Base-by-base conservation (phyloP, 345 rosid genomes). In the Cardamine chenopodiifolia region DNA sequence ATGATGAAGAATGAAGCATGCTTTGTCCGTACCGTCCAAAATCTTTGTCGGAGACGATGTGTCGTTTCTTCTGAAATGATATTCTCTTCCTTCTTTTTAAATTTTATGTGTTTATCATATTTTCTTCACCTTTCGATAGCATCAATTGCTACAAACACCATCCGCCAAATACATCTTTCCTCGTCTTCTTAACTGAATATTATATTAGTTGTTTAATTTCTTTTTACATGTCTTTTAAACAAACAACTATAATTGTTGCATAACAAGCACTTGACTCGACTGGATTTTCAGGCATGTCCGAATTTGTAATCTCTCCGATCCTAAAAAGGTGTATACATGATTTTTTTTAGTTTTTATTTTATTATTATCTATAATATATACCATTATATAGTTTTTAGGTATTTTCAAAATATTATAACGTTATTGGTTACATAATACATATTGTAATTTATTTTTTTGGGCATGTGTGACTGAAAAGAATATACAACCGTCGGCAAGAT, bases 41-140 rank as follows among this genome's bases (percentile, higher is more conserved):
- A 81, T 84, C 87, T 82, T 86, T 90, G 88, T 86, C 83, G 86
- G 86, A 65, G 81, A 65, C 79, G 64, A 70, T 52, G 66, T 18
- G 82, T 85, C 87, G 86, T 64, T 74, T 79, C 85, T 61, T 62
- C 4, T 8, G 35, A 63, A 39, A 52, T 53, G 54, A 39, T 67
- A 37, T 74, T 57, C 73, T n/a, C 26, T 23, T 22, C 22, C 62
- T 13, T 12, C 53, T 62, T 52, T 49, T 22, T 48, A 32, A 37
- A 64, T 28, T 26, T 62, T 37, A 68, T 70, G 68, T 55, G 53
- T 49, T 54, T 44, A 34, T 59, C 59, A 57, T 42, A 28, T 74
- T 67, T 64, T 31, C 50, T 47, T 34, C 28, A 0, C 63, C 26
- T 37, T 22, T 14, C 68, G 17, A 45, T 13, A 25, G 64, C 29